A percentile compares a stretch with the other conserved stretches of the same genome.
phyloP scores from a whole-genome alignment of 495 filamentous ascomycete genomes.

The Zalerion maritima region DNA sequence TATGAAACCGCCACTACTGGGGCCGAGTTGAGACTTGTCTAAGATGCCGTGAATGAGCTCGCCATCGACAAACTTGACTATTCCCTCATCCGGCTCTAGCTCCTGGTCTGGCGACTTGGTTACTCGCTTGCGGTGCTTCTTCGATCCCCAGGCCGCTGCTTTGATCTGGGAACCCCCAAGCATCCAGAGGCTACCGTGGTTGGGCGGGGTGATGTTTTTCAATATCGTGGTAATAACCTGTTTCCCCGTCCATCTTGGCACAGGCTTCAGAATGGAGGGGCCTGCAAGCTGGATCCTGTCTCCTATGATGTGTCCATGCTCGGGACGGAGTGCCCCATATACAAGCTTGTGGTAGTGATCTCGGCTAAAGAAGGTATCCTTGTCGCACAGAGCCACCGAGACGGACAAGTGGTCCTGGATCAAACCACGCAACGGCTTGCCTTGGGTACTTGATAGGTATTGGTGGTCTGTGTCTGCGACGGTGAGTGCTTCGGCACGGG shows the following conservation, averaged over 20 bases:
- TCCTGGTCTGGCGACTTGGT: slow-evolving; percentile 19
- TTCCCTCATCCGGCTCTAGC: slow-evolving; percentile 58
- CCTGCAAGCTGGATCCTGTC: slow-evolving; percentile 61
- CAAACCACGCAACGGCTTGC: slow-evolving; percentile 86
- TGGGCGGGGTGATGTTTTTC: slow-evolving; percentile 69
- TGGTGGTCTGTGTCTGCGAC: slow-evolving; percentile 96
- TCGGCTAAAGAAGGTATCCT: slow-evolving; percentile 81
- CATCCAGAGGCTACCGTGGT: slow-evolving; percentile 65
- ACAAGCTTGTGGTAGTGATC: slow-evolving; percentile 87
- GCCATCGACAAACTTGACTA: slow-evolving; percentile 75
- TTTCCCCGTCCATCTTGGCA: slow-evolving; percentile 88
- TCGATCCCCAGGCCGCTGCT: slow-evolving; percentile 63
- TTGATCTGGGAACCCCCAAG: slow-evolving; percentile 62
- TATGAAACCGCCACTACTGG: slow-evolving; percentile 72
- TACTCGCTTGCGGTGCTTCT: too few relatives aligned
- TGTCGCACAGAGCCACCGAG: slow-evolving; percentile 75
- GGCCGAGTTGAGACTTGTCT: slow-evolving; percentile 91
- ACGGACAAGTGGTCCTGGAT: slow-evolving; percentile 99
- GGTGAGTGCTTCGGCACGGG: slow-evolving; percentile 75
- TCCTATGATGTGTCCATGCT: slow-evolving; percentile 61
- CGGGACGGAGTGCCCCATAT: slow-evolving; percentile 77
- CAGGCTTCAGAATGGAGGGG: slow-evolving; percentile 73
- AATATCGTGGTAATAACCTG: slow-evolving; percentile 89
- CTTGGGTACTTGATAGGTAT: slow-evolving; percentile 86
- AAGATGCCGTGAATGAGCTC: slow-evolving; percentile 83